phyloP scores from a whole-genome alignment of 768 basidiomycete species.

The Holtermannia corniformis region DNA sequence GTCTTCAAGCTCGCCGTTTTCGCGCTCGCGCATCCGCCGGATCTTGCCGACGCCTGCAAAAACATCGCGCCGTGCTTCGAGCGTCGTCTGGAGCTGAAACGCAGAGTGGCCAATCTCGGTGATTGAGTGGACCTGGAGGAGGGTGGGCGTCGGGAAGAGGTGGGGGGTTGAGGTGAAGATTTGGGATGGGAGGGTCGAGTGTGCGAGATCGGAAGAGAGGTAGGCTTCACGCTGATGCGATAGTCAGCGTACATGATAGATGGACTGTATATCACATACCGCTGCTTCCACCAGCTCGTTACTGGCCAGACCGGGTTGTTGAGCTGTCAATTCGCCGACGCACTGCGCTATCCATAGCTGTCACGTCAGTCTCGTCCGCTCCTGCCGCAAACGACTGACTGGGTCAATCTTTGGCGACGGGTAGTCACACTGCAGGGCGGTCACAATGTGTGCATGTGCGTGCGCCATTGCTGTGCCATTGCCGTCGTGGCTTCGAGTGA shows the following conservation, averaged over 20 bases:
- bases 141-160: constrained; percentile 18
- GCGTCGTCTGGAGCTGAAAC: constrained; percentile 59
- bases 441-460: constrained; percentile 1
- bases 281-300: constrained; percentile 10
- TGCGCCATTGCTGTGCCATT: background rate
- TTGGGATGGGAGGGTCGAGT: constrained; percentile 23
- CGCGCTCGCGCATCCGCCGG: constrained; percentile 29
- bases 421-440: constrained; percentile 13
- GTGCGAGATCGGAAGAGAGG: constrained; percentile 28
- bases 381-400: constrained; percentile 11
- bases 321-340: background rate
- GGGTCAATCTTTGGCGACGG: constrained; percentile 18
- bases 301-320: constrained; percentile 6
- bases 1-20: constrained; percentile 38
- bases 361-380: too few relatives aligned
- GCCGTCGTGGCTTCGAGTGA: too few relatives aligned
- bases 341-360: too few relatives aligned
- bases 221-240: constrained; percentile 20
- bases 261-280: constrained; percentile 5
- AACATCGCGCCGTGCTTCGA: constrained; percentile 54
- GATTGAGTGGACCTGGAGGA: constrained; percentile 61
- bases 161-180: constrained; percentile 12
- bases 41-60: constrained; percentile 33
- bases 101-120: constrained; percentile 80
- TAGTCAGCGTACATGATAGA: background rate